These are phyloP conservation scores for Pyracantha coccinea DNA, from an alignment of 331 rosid genomes.

Conservation along the genomic window DNA sequence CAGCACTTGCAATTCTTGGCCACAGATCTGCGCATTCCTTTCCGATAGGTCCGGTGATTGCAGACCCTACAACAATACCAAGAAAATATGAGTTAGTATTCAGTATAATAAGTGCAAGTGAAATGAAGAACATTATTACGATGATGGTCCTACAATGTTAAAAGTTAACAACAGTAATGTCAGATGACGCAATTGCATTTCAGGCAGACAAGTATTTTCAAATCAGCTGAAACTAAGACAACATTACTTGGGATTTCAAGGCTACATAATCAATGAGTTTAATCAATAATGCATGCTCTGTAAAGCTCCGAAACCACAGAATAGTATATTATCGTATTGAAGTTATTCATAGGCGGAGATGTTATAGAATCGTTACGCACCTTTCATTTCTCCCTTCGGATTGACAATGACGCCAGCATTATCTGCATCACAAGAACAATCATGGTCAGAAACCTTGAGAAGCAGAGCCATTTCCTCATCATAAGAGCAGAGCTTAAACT, in stretches of 20 bases:
- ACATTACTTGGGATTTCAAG: not conserved
- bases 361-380: conserved; percentile 11
- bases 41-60: conserved; percentile 86
- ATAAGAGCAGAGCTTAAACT: not conserved
- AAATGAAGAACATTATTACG: not conserved
- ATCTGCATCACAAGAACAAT: conserved; percentile 32
- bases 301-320: not conserved
- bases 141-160: not conserved
- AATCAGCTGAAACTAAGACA: not conserved
- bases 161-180: not conserved
- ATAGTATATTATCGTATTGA: not conserved
- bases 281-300: not conserved
- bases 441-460: not conserved
- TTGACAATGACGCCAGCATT: conserved; percentile 88
- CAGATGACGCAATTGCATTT: not conserved
- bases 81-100: too few relatives aligned
- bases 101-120: not conserved
- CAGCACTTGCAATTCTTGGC: conserved; percentile 36
- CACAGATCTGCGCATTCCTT: conserved; percentile 79
- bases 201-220: not conserved
- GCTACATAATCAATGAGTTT: not conserved
- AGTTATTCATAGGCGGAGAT: not conserved
- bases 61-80: conserved; percentile 43
- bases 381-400: conserved; percentile 91
- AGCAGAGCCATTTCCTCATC: not conserved